A percentile compares a stretch with the other conserved stretches of the same genome.
Conservation (phyloP, 2,329 filamentous ascomycete species). For the Colletotrichum echinochloae region DNA sequence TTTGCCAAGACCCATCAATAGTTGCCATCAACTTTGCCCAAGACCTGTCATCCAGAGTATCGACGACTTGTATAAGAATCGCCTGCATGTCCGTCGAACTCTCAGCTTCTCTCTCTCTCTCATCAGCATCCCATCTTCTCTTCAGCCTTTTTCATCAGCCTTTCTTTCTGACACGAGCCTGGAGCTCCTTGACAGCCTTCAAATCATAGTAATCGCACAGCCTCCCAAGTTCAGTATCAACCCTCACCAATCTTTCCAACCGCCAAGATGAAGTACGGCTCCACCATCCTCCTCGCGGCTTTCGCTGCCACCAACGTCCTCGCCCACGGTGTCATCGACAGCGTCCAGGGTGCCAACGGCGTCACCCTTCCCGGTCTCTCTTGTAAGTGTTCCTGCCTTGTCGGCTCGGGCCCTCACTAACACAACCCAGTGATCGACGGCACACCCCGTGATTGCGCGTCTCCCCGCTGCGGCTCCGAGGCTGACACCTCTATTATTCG, state of each 20-base stretch:
- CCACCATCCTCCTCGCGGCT: conserved; percentile 55
- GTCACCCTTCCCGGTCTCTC: conserved; percentile 70
- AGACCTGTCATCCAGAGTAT: conserved; percentile 39
- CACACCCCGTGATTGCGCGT: conserved; percentile 74
- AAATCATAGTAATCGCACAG: conserved; percentile 19
- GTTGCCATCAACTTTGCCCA: conserved; percentile 24
- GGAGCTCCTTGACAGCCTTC: conserved; percentile 34
- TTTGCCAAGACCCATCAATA: conserved; percentile 39
- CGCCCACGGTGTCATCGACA: conserved; percentile 69
- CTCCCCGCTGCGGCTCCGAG: conserved; percentile 71
- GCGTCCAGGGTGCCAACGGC: conserved; percentile 69
- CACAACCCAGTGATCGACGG: conserved; percentile 66
- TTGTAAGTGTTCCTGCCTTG: conserved; percentile 7
- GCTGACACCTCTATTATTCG: conserved; percentile 77
- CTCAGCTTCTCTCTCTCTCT: neutral
- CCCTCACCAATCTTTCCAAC: conserved; percentile 34
- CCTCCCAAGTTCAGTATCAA: conserved; percentile 11
- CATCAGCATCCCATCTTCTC: conserved; percentile 37
- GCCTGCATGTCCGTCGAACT: conserved; percentile 22
- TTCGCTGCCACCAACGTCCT: conserved; percentile 57
- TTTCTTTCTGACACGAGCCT: conserved; percentile 39
- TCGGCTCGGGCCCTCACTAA: neutral
- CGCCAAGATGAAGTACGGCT: conserved; percentile 40
- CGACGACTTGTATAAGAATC: conserved; percentile 37
- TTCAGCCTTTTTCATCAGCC: conserved; percentile 37